Percentiles rank a stretch among this genome's conserved stretches.
phyloP scores from a whole-genome alignment of 2,329 filamentous ascomycete species.

The Sclerotinia trifoliorum region DNA sequence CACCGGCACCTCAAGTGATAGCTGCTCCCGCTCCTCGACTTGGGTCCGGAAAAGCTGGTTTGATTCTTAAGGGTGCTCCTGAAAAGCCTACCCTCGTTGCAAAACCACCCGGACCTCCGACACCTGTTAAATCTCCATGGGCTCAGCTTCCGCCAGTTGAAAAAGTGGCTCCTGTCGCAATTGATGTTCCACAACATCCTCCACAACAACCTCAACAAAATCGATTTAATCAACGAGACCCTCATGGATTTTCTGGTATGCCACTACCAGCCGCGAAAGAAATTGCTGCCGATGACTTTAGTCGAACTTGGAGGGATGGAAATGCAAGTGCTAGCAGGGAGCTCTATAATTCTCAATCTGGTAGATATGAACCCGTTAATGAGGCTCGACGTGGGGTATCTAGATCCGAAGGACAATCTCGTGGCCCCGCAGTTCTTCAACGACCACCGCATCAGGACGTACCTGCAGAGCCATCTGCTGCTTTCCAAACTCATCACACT shows the following conservation, averaged over 20 bases:
- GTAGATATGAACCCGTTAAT: slow-evolving; percentile 83
- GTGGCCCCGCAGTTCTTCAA: slow-evolving; percentile 78
- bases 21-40: slow-evolving; percentile 37
- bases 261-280: slow-evolving; percentile 66
- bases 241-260: slow-evolving; percentile 54
- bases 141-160: slow-evolving; percentile 82
- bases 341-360: slow-evolving; percentile 92
- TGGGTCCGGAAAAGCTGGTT: slow-evolving; percentile 49
- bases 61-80: slow-evolving; percentile 64
- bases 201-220: slow-evolving; percentile 45
- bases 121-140: slow-evolving; percentile 88
- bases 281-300: slow-evolving; percentile 93
- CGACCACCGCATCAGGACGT: slow-evolving; percentile 62
- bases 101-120: slow-evolving; percentile 65
- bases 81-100: slow-evolving; percentile 73
- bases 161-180: slow-evolving; percentile 67
- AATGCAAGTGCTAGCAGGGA: slow-evolving; percentile 64
- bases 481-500: slow-evolving; percentile 77
- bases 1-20: slow-evolving; percentile 37
- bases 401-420: slow-evolving; percentile 63
- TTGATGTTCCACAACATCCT: slow-evolving; percentile 51
- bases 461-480: slow-evolving; percentile 78
- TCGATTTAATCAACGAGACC: slow-evolving; percentile 56
- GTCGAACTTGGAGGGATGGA: slow-evolving; percentile 77
- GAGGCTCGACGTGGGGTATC: slow-evolving; percentile 67